phyloP scores from a whole-genome alignment of 768 basidiomycete species.

The Lactarius pseudohatsudake region DNA sequence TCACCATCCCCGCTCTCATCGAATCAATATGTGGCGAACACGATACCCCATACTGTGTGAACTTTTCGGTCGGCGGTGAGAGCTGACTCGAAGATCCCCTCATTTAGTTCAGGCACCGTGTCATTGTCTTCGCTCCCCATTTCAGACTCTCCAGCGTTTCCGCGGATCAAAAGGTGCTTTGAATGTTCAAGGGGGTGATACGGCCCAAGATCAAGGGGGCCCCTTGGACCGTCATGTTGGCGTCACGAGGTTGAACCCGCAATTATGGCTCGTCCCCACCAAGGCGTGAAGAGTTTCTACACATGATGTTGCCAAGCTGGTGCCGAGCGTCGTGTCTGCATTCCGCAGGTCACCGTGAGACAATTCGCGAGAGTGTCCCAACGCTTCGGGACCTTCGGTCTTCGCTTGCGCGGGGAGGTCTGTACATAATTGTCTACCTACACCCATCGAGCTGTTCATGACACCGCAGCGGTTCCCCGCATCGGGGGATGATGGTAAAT shows the following conservation, averaged over 20 bases:
- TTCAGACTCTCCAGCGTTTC: neutral
- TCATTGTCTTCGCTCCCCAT: neutral
- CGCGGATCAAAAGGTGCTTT: neutral
- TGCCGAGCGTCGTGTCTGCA: neutral
- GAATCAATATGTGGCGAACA: neutral
- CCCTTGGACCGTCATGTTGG: too few species aligned
- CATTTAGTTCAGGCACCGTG: neutral
- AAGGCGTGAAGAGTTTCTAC: neutral
- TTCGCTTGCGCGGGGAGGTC: neutral
- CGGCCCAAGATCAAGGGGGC: neutral
- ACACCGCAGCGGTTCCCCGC: neutral
- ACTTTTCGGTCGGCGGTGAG: too few species aligned
- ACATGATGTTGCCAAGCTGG: too few species aligned
- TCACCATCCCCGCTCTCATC: neutral
- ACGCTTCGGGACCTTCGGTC: neutral
- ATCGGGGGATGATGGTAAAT: neutral
- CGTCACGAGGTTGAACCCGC: neutral
- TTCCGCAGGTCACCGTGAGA: neutral
- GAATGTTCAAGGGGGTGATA: too few species aligned
- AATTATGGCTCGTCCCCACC: too few species aligned
- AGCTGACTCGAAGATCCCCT: too few species aligned
- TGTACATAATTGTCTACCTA: too few species aligned
- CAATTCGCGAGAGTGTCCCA: neutral
- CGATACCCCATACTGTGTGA: too few species aligned
- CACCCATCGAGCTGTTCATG: neutral